A percentile compares a stretch with the other conserved stretches of the same genome.
phyloP scores from a whole-genome alignment of 306 rosid genomes.

The Vigna mungo region DNA sequence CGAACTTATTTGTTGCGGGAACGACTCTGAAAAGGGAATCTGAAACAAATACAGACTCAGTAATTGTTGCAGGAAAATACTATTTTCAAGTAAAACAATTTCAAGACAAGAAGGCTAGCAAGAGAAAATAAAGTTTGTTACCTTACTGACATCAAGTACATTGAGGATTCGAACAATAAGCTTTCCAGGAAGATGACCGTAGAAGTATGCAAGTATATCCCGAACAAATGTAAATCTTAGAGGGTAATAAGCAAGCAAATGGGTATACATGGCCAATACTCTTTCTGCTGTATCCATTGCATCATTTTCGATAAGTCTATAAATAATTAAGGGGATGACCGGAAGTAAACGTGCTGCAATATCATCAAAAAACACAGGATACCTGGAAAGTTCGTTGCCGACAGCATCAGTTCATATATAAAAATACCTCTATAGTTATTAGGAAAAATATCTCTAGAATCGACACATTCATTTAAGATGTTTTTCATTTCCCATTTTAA shows the following conservation, averaged over 20 bases:
- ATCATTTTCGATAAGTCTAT: conserved; percentile 94
- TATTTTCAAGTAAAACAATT: conserved; percentile 31
- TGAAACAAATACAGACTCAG: conserved; percentile 56
- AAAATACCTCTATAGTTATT: no score
- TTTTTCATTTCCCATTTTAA: no score
- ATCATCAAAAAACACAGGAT: conserved; percentile 92
- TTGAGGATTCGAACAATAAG: conserved; percentile 83
- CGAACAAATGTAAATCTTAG: conserved; percentile 95
- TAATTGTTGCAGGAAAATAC: conserved; percentile 28
- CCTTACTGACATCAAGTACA: conserved; percentile 86
- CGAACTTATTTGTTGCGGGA: conserved; percentile 80
- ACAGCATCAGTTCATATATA: conserved; percentile 42
- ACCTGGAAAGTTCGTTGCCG: conserved; percentile 58
- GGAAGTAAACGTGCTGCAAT: conserved; percentile 95
- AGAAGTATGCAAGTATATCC: conserved; percentile 96
- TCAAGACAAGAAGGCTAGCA: conserved; percentile 24
- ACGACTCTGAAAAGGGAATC: conserved; percentile 94
- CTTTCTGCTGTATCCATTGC: conserved; percentile 87
- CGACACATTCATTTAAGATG: no score
- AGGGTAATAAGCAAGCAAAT: conserved; percentile 81
- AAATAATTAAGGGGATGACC: conserved; percentile 86
- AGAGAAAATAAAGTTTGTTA: conserved; percentile 43
- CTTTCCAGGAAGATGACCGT: conserved; percentile 87
- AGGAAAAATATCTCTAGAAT: no score
- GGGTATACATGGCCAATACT: conserved; percentile 67